Conservation (phyloP, 805 yeast species). For the Candida ovalis region DNA sequence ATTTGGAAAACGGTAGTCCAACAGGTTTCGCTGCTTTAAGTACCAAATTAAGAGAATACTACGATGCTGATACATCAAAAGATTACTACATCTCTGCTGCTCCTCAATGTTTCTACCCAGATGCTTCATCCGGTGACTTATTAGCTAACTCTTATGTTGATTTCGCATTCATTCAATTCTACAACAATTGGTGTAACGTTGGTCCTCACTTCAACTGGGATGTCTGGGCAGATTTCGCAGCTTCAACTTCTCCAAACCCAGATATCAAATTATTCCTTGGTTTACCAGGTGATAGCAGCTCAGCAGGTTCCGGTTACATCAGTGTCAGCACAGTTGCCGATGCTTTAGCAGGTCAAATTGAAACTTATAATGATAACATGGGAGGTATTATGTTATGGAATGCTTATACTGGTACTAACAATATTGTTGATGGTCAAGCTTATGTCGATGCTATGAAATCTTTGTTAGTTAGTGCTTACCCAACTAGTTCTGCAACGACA, state of each 20-base stretch:
- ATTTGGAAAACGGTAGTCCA: conserved; percentile 56
- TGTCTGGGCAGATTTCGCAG: conserved; percentile 68
- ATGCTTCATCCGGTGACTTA: conserved; percentile 46
- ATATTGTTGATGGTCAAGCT: conserved; percentile 39
- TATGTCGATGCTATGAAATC: conserved; percentile 28
- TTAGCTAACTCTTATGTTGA: conserved; percentile 58
- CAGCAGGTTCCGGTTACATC: conserved; percentile 58
- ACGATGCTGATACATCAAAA: conserved; percentile 42
- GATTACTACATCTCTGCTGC: conserved; percentile 79
- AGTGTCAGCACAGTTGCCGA: conserved; percentile 37
- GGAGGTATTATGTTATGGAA: conserved; percentile 88
- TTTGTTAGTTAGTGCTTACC: conserved; percentile 16
- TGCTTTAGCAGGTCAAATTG: conserved; percentile 23
- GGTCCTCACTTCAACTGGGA: conserved; percentile 55
- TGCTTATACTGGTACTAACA: conserved; percentile 55
- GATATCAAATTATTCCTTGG: conserved; percentile 72
- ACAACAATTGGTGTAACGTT: conserved; percentile 75
- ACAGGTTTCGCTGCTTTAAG: conserved; percentile 69
- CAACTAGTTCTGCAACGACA: conserved; percentile 5
- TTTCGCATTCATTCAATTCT: conserved; percentile 83
- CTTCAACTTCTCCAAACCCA: conserved; percentile 55
- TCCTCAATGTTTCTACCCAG: conserved; percentile 91
- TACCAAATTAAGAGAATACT: conserved; percentile 39
- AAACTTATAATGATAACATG: conserved; percentile 36
- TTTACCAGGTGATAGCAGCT: conserved; percentile 52